Percentiles rank a stretch among this genome's conserved stretches.
Conservation (phyloP, 2,329 filamentous ascomycete species). For the Huntiella bhutanensis region DNA sequence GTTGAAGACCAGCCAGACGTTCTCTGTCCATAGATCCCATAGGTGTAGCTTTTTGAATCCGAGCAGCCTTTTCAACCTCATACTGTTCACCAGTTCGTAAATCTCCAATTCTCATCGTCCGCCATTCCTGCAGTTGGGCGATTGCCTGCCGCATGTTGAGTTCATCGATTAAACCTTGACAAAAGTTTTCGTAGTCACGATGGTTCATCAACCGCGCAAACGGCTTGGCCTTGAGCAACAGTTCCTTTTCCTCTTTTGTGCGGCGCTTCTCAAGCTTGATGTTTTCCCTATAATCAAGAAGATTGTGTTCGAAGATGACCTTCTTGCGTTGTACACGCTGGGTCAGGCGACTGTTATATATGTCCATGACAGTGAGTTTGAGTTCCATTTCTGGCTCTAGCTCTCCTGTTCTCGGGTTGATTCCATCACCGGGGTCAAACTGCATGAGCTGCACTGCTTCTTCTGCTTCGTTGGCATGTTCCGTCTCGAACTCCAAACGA, state of each 20-base stretch:
- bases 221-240: constrained; percentile 84
- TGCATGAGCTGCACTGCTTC: constrained; percentile 97
- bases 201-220: constrained; percentile 95
- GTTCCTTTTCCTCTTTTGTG: constrained; percentile 82
- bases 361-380: constrained; percentile 95
- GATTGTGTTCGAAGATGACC: constrained; percentile 85
- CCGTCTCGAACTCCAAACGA: constrained; percentile 89
- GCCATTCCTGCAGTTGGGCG: constrained; percentile 81
- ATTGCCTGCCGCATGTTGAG: constrained; percentile 83
- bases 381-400: constrained; percentile 92
- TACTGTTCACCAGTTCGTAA: constrained; percentile 79
- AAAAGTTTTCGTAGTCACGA: constrained; percentile 72
- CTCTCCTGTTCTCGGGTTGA: constrained; percentile 67
- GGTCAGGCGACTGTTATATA: constrained; percentile 85
- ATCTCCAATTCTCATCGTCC: constrained; percentile 64
- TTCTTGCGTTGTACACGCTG: constrained; percentile 87
- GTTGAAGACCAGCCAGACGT: constrained; percentile 50
- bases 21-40: constrained; percentile 74
- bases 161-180: constrained; percentile 73
- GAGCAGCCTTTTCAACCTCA: constrained; percentile 65
- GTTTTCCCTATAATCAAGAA: constrained; percentile 88
- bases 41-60: constrained; percentile 50
- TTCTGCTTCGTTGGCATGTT: constrained; percentile 94
- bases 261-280: constrained; percentile 79
- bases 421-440: constrained; percentile 86